phyloP scores from a whole-genome alignment of 148 eudicot species.

The Amaranthus cruentus region DNA sequence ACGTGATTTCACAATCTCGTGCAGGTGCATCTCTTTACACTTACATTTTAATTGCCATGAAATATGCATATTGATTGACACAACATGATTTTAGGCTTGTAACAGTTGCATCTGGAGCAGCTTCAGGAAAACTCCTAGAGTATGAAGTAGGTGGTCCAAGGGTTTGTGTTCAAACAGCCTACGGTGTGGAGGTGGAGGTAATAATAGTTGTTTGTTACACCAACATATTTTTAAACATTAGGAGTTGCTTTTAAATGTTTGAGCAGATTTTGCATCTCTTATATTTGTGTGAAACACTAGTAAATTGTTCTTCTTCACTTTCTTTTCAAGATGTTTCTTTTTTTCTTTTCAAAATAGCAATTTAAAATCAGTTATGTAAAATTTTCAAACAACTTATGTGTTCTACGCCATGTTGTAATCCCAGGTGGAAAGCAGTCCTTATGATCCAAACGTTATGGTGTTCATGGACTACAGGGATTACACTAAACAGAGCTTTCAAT shows the following conservation, averaged over 20 bases:
- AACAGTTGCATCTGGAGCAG: constrained; percentile 99
- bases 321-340: neutral
- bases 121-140: constrained; percentile 92
- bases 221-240: neutral
- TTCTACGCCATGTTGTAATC: constrained; percentile 2
- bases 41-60: constrained; percentile 6
- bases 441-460: constrained; percentile 89
- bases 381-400: too few relatives aligned
- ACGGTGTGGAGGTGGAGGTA: constrained; percentile 98
- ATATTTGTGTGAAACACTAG: neutral
- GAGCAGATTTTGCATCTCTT: neutral
- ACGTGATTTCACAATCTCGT: constrained; percentile 53
- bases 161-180: constrained; percentile 98
- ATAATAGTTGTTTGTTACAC: constrained; percentile 7
- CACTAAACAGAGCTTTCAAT: constrained; percentile 39
- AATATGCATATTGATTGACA: constrained; percentile 15
- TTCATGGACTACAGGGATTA: constrained; percentile 97
- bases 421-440: constrained; percentile 88
- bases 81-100: constrained; percentile 61
- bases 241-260: neutral
- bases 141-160: constrained; percentile 97
- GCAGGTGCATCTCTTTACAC: constrained; percentile 50
- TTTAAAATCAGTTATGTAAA: neutral
- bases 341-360: neutral
- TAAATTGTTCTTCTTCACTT: neutral